Evolutionary conservation across 2,329 filamentous ascomycete genomes (phyloP).

Genomic region (Rhexocercosporidium sp.): DNA sequence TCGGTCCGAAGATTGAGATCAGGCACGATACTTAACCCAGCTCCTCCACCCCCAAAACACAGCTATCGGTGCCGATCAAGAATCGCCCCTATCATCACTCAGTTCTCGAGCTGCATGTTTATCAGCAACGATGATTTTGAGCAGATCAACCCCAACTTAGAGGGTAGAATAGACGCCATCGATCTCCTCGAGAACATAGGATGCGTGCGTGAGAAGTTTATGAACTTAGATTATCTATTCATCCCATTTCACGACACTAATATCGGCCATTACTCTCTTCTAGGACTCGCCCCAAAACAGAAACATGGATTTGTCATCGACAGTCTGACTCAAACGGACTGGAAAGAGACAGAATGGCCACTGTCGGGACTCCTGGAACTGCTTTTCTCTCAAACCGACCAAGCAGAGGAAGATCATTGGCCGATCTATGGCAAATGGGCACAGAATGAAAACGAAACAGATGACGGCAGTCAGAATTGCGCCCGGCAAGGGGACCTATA

Average conservation of each 20-base stretch:
- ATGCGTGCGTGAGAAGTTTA: neutral
- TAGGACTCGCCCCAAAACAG: constrained; percentile 4
- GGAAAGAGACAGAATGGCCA: neutral
- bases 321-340: neutral
- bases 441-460: neutral
- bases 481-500: neutral
- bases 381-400: neutral
- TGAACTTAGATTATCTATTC: constrained; percentile 1
- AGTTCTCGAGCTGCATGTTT: neutral
- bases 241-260: neutral
- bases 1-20: neutral
- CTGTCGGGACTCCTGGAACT: neutral
- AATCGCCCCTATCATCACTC: neutral
- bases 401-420: neutral
- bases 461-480: neutral
- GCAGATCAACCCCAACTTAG: neutral
- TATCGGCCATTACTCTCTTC: neutral
- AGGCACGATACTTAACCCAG: neutral
- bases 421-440: neutral
- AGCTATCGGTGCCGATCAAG: neutral
- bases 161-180: neutral
- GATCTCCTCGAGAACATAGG: neutral
- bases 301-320: neutral
- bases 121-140: neutral
- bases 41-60: neutral